Conservation (phyloP, 2,329 filamentous ascomycete genomes). For the Magnaporthiopsis incrustans region DNA sequence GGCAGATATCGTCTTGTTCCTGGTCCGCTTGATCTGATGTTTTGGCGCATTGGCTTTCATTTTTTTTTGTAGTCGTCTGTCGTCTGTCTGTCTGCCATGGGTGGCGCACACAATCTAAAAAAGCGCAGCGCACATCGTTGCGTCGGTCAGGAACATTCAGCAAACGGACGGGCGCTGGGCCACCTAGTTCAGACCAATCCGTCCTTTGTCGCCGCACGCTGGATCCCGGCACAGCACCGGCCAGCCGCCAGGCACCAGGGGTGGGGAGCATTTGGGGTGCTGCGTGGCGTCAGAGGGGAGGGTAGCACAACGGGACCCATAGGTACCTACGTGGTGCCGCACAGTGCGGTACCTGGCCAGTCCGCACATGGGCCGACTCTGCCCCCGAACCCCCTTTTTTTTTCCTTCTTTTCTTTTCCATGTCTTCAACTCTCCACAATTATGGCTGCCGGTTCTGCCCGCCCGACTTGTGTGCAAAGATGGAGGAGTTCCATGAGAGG, state of each 20-base stretch:
- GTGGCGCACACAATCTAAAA: too few species aligned
- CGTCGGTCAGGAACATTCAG: neutral
- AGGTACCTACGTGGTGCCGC: neutral
- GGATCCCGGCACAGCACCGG: neutral
- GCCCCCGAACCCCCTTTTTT: neutral
- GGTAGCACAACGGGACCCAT: neutral
- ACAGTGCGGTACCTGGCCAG: slow-evolving; percentile 7
- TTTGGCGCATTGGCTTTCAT: neutral
- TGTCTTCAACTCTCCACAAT: too few species aligned
- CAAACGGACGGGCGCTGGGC: too few species aligned
- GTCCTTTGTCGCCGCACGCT: neutral
- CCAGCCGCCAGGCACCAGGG: neutral
- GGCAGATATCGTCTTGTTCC: too few species aligned
- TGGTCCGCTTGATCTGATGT: too few species aligned
- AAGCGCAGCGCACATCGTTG: too few species aligned
- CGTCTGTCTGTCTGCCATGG: too few species aligned
- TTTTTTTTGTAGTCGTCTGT: too few species aligned
- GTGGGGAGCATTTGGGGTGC: neutral
- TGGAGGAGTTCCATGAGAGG: too few species aligned
- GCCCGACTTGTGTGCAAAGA: too few species aligned
- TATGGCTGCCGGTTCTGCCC: too few species aligned
- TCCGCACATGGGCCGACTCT: neutral
- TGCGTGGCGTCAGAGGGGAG: slow-evolving; percentile 3
- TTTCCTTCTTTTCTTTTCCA: too few species aligned
- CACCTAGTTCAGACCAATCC: neutral